phyloP scores from a whole-genome alignment of 352 stramenopile species.

The Phytopythium boreale region DNA sequence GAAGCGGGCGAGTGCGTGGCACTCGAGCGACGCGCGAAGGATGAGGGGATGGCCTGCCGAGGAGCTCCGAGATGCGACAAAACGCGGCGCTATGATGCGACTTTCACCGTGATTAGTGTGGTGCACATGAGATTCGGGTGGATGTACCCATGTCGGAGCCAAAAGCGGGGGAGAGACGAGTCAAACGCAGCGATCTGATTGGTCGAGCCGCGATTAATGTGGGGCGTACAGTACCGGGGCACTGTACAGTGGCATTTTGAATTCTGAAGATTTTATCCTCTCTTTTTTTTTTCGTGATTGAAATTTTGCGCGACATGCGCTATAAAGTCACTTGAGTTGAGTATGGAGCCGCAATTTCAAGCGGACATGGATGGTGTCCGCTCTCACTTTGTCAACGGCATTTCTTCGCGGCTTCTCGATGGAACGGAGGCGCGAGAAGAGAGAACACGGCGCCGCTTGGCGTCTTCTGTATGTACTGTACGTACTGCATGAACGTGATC shows the following conservation, averaged over 20 bases:
- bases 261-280: no score
- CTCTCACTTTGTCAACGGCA: not conserved
- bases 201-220: not conserved
- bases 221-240: not conserved
- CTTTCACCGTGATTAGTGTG: not conserved
- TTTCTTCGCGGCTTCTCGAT: not conserved
- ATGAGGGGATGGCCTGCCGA: not conserved
- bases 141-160: not conserved
- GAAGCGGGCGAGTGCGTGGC: not conserved
- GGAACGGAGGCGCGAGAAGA: not conserved
- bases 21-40: not conserved
- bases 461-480: no score
- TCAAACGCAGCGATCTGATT: not conserved
- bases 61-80: not conserved
- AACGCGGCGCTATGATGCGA: not conserved
- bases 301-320: not conserved
- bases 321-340: not conserved
- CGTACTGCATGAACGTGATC: no score
- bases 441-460: not conserved
- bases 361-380: not conserved
- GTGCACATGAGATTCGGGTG: not conserved
- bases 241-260: no score
- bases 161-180: not conserved
- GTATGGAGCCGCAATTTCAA: not conserved
- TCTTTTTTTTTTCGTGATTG: no score